Evolutionary conservation across 345 rosid genomes (phyloP).

Genomic region (Sisymbrium irio): DNA sequence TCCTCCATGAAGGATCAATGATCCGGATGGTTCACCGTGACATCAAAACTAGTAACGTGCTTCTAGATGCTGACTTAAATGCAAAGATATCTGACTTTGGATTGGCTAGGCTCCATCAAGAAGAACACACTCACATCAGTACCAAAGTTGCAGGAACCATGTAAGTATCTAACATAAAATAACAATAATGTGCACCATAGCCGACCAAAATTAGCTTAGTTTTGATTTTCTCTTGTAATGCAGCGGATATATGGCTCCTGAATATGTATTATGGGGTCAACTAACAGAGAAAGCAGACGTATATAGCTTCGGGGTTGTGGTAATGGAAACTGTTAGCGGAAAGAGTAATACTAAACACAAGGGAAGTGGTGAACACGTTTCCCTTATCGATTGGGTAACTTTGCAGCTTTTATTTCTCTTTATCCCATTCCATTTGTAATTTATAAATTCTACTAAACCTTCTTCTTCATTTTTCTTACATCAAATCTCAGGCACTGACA

Average conservation of each 20-base stretch:
- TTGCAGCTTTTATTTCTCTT: neutral
- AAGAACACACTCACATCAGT: conserved; percentile 52
- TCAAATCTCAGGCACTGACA: conserved; percentile 29
- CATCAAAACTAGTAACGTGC: conserved; percentile 59
- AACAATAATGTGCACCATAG: neutral
- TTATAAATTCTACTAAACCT: too few relatives aligned
- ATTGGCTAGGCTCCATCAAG: conserved; percentile 54
- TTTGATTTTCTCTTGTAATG: too few relatives aligned
- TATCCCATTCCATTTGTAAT: too few relatives aligned
- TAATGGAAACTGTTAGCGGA: conserved; percentile 47
- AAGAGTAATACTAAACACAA: conserved; percentile 24
- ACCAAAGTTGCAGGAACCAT: conserved; percentile 67
- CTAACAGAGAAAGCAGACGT: conserved; percentile 51
- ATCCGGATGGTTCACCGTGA: conserved; percentile 63
- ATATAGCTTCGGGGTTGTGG: conserved; percentile 48
- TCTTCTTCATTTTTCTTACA: neutral
- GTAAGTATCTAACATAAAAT: conserved; percentile 10
- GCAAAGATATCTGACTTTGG: conserved; percentile 75
- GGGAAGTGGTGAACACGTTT: conserved; percentile 11
- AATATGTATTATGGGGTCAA: conserved; percentile 44
- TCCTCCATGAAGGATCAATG: conserved; percentile 58
- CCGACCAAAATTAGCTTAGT: neutral
- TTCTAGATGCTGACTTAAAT: conserved; percentile 49
- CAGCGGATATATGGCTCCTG: conserved; percentile 47
- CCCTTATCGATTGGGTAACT: conserved; percentile 47